These are phyloP conservation scores for Solanum appendiculatum DNA, from an alignment of 257 asterid genomes.

Conservation along the genomic window DNA sequence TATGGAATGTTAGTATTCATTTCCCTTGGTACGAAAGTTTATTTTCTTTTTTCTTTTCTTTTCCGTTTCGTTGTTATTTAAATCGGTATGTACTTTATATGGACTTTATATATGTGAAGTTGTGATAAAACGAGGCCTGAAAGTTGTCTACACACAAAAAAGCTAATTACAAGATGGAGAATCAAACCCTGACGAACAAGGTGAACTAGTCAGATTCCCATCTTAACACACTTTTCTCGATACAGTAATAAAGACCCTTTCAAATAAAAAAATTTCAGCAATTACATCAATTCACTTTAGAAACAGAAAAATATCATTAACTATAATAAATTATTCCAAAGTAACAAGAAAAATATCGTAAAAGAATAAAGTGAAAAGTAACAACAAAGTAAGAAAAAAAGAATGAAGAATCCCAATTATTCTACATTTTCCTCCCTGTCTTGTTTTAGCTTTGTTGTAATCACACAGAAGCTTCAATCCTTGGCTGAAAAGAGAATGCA, in stretches of 20 bases:
- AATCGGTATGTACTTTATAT: neutral
- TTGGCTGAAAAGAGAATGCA: slow-evolving; percentile 71
- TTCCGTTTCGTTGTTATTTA: no score
- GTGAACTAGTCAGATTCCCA: neutral
- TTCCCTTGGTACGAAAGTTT: no score
- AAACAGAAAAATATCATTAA: neutral
- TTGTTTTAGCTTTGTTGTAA: neutral
- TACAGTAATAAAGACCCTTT: neutral
- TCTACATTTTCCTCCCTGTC: neutral
- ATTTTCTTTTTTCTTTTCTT: no score
- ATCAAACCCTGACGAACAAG: no score
- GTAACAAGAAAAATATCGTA: neutral
- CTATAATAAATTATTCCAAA: neutral
- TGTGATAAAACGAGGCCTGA: neutral
- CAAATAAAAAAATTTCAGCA: neutral
- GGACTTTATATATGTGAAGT: neutral
- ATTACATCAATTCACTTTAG: neutral
- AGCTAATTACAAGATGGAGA: no score
- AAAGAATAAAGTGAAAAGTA: neutral
- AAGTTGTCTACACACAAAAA: no score
- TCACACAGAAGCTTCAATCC: slow-evolving; percentile 59
- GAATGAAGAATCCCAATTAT: neutral
- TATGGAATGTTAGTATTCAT: no score
- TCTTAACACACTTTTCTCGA: neutral
- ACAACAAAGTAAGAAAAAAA: neutral